Evolutionary conservation across 495 filamentous ascomycete species (phyloP), one percentile per base, ranked within the genome.

Genomic region (Tuber borchii): DNA sequence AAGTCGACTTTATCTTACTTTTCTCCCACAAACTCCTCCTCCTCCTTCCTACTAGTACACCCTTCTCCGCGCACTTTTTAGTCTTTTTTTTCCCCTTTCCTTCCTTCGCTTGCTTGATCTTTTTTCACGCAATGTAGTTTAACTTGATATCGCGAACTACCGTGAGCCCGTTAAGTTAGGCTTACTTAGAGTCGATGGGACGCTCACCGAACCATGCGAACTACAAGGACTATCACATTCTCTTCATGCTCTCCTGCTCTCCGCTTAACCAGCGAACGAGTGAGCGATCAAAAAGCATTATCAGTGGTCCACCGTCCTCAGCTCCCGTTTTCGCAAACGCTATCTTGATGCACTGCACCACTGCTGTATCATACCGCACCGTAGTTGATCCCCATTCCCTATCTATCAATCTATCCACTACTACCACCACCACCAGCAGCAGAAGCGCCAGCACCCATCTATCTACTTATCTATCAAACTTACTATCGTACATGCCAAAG

Each of bases 1-100:
- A 65, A 65, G 56, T 65, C 56, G 56, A 65, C 56, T 65, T 65
- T 65, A 65, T 65, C 56, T 34, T 65, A 65, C 56, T 65, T 65
- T 65, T 65, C 56, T 65, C 56, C 26, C 56, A 7, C 45, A 65
- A 5, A 12, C n/a, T 34, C 56, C 12, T 7, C 56, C 26, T 31
- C 56, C 56, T 31, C 31, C 56, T 31, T 34, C 56, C 56, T 10
- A 34, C 26, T 34, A 19, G 26, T 16, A 34, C 56, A 19, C 14
- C 26, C 56, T 34, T 65, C 26, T 17, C 26, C 56, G 12, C 34
- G 31, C 56, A 34, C 26, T 34, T 7, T 65, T 65, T 26, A 31
- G 56, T 34, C 0, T 16, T 34, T 17, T 65, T n/a, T 31, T 7
- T 26, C 10, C n/a, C n/a, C 12, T 61, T 61, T 4, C 56, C 56